A percentile compares a stretch with the other conserved stretches of the same genome.
phyloP scores from a whole-genome alignment of 2,329 filamentous ascomycete genomes.

The Pestalotiopsis sp. region DNA sequence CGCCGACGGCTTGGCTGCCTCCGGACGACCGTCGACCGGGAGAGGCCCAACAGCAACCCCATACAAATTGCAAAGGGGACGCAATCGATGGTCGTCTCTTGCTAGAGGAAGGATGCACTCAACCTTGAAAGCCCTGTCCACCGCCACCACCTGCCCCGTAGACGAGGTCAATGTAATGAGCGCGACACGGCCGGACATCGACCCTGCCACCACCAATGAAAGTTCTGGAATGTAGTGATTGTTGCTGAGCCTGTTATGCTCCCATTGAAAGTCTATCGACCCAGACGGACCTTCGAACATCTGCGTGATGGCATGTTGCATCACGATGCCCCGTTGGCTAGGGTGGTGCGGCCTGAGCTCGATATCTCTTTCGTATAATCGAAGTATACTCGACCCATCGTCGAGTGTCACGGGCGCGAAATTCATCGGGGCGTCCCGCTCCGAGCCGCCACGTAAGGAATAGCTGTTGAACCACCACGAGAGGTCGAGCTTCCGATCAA shows the following conservation, averaged over 20 bases:
- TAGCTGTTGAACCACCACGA: conserved; percentile 11
- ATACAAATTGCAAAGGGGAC: conserved; percentile 56
- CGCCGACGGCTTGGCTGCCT: conserved; percentile 28
- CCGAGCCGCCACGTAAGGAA: background rate
- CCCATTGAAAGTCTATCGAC: conserved; percentile 27
- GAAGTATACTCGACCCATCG: conserved; percentile 39
- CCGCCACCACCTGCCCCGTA: conserved; percentile 25
- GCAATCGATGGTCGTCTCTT: conserved; percentile 46
- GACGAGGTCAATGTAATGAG: conserved; percentile 63
- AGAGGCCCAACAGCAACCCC: conserved; percentile 71
- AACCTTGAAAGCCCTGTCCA: conserved; percentile 51
- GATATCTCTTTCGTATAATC: conserved; percentile 51
- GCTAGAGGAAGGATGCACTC: conserved; percentile 54
- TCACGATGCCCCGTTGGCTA: conserved; percentile 33
- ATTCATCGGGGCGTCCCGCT: background rate
- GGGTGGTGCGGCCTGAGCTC: conserved; percentile 42
- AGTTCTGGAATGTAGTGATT: conserved; percentile 68
- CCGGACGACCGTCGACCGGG: conserved; percentile 44
- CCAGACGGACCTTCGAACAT: conserved; percentile 28
- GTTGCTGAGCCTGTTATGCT: conserved; percentile 62
- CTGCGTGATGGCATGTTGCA: conserved; percentile 31
- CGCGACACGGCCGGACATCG: conserved; percentile 66
- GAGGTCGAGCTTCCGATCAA: background rate
- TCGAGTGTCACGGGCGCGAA: conserved; percentile 5
- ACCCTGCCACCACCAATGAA: conserved; percentile 68